Conservation (phyloP, 2,329 filamentous ascomycete species). For the Macrophomina phaseolina region DNA sequence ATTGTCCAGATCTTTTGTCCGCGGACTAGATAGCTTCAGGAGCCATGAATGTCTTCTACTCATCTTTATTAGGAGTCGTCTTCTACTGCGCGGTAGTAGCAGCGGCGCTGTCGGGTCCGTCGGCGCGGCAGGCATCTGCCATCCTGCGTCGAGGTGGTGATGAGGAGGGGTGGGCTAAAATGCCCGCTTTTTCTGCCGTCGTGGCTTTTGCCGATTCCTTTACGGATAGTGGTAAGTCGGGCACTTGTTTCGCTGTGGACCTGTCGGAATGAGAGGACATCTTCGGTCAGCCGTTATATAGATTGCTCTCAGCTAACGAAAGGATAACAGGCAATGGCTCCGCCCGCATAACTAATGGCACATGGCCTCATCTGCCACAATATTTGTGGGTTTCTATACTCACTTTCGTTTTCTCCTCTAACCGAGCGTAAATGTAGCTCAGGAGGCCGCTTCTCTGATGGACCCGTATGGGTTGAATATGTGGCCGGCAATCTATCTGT, state of each 20-base stretch:
- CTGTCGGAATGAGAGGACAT: too few relatives aligned
- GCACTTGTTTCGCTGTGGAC: not conserved
- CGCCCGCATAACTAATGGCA: not conserved
- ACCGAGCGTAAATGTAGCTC: not conserved
- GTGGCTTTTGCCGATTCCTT: not conserved
- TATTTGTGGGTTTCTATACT: not conserved
- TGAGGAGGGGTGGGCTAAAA: too few relatives aligned
- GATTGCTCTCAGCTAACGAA: too few relatives aligned
- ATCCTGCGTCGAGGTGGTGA: too few relatives aligned
- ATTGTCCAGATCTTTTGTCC: too few relatives aligned
- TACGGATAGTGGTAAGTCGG: not conserved
- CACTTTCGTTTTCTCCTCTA: not conserved
- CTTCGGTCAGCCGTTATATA: too few relatives aligned
- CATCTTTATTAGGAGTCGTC: too few relatives aligned
- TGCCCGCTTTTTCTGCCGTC: not conserved
- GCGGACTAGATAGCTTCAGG: too few relatives aligned
- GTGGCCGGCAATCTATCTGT: conserved; percentile 23
- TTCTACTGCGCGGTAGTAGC: too few relatives aligned
- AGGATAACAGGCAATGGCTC: not conserved
- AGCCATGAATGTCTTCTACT: too few relatives aligned
- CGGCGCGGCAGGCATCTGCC: too few relatives aligned
- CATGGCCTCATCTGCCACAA: not conserved
- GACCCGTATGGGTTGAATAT: conserved; percentile 26
- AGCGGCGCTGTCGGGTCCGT: too few relatives aligned
- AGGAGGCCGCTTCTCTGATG: conserved; percentile 26